Conservation (phyloP, 2,329 filamentous ascomycete species). For the Chaetomiaceae sp. region DNA sequence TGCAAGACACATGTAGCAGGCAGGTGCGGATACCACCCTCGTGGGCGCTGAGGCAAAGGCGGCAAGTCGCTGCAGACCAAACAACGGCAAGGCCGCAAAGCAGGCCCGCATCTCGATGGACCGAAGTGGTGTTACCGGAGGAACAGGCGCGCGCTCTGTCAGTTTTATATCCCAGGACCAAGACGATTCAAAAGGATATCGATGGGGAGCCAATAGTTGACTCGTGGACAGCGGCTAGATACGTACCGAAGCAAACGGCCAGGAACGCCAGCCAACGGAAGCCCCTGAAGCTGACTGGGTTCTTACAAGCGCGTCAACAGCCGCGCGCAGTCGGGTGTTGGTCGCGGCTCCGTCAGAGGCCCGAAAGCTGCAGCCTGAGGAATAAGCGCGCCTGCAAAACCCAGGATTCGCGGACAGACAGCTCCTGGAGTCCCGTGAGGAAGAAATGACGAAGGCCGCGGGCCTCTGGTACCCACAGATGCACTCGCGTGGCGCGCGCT, state of each 20-base stretch:
- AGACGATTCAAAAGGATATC: not conserved
- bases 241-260: constrained; percentile 4
- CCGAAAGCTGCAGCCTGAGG: constrained; percentile 9
- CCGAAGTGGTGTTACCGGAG: constrained; percentile 14
- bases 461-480: constrained; percentile 4
- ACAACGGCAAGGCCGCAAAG: constrained; percentile 2
- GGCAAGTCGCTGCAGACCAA: not conserved
- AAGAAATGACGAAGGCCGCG: not conserved
- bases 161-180: constrained; percentile 11
- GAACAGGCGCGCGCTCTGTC: constrained; percentile 28
- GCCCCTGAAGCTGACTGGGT: not conserved
- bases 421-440: constrained; percentile 7
- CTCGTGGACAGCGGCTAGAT: not conserved
- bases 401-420: constrained; percentile 4
- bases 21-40: not conserved
- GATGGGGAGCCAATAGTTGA: constrained; percentile 21
- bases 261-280: constrained; percentile 22
- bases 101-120: constrained; percentile 5
- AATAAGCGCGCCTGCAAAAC: constrained; percentile 20
- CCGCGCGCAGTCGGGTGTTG: constrained; percentile 24
- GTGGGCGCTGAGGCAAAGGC: not conserved
- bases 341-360: constrained; percentile 2
- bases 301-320: constrained; percentile 26
- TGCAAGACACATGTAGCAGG: not conserved
- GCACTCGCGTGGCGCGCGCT: constrained; percentile 22